Evolutionary conservation across 1,284 basidiomycete species (phyloP), one percentile per base, ranked within the genome.

Genomic region (Fomitopsis schrenkii): DNA sequence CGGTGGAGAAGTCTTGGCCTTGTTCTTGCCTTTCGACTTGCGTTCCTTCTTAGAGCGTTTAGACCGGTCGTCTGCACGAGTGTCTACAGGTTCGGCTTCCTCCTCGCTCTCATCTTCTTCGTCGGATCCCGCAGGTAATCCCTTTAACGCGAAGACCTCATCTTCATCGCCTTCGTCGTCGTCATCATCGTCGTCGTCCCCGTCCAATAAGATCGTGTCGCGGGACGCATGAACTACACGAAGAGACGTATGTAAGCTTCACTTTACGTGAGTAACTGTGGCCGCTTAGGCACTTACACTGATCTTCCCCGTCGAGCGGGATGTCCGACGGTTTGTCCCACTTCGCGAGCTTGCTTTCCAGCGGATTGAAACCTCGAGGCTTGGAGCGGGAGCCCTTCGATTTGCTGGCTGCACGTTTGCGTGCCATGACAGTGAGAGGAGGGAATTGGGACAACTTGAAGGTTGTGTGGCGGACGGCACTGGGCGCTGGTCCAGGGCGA

Each of bases 201-300:
- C 85, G 56, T 92, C 86, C 7, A 97, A 79, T 12, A 93, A 79
- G 62, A 97, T 91, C 71, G 86, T 85, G 71, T 97, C 94, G 58
- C 86, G 82, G 60, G 83, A 83, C 0, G 79, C 76, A 71, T 91
- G 88, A 68, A 91, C 90, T 92, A 45, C 3, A 17, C 9, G 26
- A 14, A 35, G 46, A 61, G 55, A 15, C 2, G 40, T 59, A 22
- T n/a, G 14, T 44, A 14, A 41, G 33, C 22, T 22, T 22, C 22
- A 22, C 22, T 14, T 26, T 45, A 38, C 36, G 22, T 22, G 4
- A 50, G 28, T 14, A 30, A 17, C 6, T 17, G 36, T 14, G 19
- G 53, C 1, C 17, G 42, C 9, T 0, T 17, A 19, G 17, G 41
- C 59, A 78, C 85, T 66, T 67, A 91, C 90, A 92, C 69, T 88